Conservation (phyloP, 2,329 filamentous ascomycete genomes). For the Periconia sp. region DNA sequence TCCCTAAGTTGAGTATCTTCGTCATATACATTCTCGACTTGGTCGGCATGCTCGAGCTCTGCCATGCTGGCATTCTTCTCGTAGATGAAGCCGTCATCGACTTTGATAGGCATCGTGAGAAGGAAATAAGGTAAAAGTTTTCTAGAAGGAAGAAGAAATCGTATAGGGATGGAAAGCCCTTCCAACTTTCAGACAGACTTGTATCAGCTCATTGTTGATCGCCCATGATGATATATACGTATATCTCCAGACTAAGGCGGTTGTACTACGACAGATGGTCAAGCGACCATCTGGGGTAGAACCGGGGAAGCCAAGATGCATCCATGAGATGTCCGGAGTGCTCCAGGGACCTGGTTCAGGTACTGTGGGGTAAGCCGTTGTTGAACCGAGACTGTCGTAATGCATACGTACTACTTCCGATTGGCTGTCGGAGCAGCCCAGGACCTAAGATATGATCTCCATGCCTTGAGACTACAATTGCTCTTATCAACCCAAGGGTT, state of each 20-base stretch:
- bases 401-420: background rate
- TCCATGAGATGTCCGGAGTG: slow-evolving; percentile 1
- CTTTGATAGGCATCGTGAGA: too few relatives aligned
- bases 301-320: background rate
- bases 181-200: too few relatives aligned
- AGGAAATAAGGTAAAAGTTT: too few relatives aligned
- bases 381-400: background rate
- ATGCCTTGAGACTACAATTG: background rate
- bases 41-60: slow-evolving; percentile 1
- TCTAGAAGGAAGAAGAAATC: too few relatives aligned
- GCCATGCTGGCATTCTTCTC: slow-evolving; percentile 4
- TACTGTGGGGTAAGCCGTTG: background rate
- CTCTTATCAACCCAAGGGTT: background rate
- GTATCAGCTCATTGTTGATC: too few relatives aligned
- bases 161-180: too few relatives aligned
- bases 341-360: slow-evolving; percentile 1
- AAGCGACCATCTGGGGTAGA: slow-evolving; percentile 6
- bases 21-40: slow-evolving; percentile 8
- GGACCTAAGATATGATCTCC: background rate
- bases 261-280: too few relatives aligned
- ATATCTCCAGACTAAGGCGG: too few relatives aligned
- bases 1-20: slow-evolving; percentile 6
- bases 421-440: slow-evolving; percentile 4
- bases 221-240: too few relatives aligned
- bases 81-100: slow-evolving; percentile 1